Evolutionary conservation across 352 stramenopile genomes (phyloP), one percentile per base, ranked within the genome.

Genomic region (Globisporangium cylindrosporum): DNA sequence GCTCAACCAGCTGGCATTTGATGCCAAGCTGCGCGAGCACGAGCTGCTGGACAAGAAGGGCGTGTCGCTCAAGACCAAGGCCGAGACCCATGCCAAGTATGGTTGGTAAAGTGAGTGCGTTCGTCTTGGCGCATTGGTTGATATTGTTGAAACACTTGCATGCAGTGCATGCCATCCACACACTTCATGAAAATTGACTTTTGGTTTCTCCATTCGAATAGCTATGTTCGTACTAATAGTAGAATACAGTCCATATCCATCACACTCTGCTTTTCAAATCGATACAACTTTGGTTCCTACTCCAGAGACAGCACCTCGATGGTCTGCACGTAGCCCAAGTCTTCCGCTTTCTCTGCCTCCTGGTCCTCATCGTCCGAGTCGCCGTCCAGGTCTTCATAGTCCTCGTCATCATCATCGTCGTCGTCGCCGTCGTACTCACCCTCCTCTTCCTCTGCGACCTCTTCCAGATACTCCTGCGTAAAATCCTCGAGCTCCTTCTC

Each of bases 51-150:
- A 93, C 58, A 80, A 80, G 53, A 88, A 88, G 65, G 70, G 80
- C n/a, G 66, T 73, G 18, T 71, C 78, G 20, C 73, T 91, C 70
- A 92, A 91, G 67, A 92, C 86, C 34, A 93, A 92, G 66, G 73
- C 74, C 8, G 86, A 93, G 54, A 93, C 86, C 6, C 84, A 91
- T 67, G 86, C 86, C 64, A 93, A 93, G 75, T 93, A 93, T 61
- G 86, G 83, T 0, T 93, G 86, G 86, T 93, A 82, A 56, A 34
- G 12, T n/a, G 14, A n/a, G 15, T 49, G 41, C n/a, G 15, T 49
- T 49, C 41, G 20, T 49, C 41, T 18, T n/a, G 41, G 15, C 41
- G 20, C 41, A 49, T 49, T 41, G 9, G 36, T 14, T n/a, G 7
- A 49, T 18, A 49, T 49, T n/a, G 41, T 49, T n/a, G 41, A 5